phyloP scores from a whole-genome alignment of 768 basidiomycete species.

The Leucogyrophana mollusca region DNA sequence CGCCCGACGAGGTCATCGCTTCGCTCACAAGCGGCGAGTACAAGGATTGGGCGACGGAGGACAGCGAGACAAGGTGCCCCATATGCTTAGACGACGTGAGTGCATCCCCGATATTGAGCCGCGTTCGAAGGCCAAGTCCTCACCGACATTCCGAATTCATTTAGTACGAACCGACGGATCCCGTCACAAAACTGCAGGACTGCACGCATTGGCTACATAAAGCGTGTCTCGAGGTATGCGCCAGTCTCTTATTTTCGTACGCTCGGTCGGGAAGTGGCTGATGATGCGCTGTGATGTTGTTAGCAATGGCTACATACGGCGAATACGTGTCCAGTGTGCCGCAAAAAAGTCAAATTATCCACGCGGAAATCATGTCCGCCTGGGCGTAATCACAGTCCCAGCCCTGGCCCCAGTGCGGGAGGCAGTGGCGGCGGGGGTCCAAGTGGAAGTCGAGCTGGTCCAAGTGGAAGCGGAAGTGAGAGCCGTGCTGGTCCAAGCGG shows the following conservation, averaged over 20 bases:
- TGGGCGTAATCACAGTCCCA: neutral
- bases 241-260: slow-evolving; percentile 6
- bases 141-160: slow-evolving; percentile 7
- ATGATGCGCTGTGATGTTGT: slow-evolving; percentile 8
- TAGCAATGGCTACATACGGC: slow-evolving; percentile 83
- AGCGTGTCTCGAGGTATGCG: slow-evolving; percentile 71
- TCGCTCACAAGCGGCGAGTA: slow-evolving; percentile 59
- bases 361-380: slow-evolving; percentile 17
- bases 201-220: slow-evolving; percentile 84
- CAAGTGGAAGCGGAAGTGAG: too few relatives aligned
- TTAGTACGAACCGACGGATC: slow-evolving; percentile 65
- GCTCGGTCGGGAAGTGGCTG: neutral
- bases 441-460: neutral
- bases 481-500: too few relatives aligned
- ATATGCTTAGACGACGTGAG: slow-evolving; percentile 84
- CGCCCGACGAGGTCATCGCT: slow-evolving; percentile 59
- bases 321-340: slow-evolving; percentile 80
- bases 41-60: slow-evolving; percentile 64
- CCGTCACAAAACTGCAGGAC: slow-evolving; percentile 61
- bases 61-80: slow-evolving; percentile 74
- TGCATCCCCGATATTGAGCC: slow-evolving; percentile 8
- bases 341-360: slow-evolving; percentile 48
- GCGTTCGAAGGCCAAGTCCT: neutral
- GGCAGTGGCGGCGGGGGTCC: neutral
- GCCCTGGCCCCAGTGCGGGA: slow-evolving; percentile 11